Conservation (phyloP, 73 alveolate species). For the Paramecium sexaurelia region DNA sequence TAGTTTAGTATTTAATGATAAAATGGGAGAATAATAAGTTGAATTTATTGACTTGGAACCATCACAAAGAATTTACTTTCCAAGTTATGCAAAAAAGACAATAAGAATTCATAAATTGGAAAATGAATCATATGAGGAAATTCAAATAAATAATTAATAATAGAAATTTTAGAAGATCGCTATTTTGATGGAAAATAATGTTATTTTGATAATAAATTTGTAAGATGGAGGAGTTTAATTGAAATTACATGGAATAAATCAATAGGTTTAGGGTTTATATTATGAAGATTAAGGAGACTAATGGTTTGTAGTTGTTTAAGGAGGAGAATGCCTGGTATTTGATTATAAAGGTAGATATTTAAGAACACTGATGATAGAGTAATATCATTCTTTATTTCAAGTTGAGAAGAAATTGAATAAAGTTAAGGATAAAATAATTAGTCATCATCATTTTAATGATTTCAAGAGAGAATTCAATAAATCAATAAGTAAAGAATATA, state of each 20-base stretch:
- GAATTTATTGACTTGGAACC: background rate
- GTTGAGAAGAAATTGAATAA: slow-evolving; percentile 5
- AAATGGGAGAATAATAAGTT: background rate
- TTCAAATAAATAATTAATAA: background rate
- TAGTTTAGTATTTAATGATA: background rate
- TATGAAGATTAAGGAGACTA: slow-evolving; percentile 30
- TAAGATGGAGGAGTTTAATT: background rate
- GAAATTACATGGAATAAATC: slow-evolving; percentile 25
- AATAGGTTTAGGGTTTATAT: background rate
- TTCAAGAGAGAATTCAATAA: slow-evolving; percentile 20
- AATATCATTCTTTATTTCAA: slow-evolving; percentile 17
- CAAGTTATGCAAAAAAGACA: slow-evolving; percentile 1
- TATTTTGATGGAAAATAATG: slow-evolving; percentile 14
- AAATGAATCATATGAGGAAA: slow-evolving; percentile 26
- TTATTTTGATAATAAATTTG: background rate
- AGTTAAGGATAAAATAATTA: background rate
- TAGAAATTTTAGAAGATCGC: background rate
- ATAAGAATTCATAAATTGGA: background rate
- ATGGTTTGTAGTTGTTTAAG: background rate
- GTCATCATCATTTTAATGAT: background rate
- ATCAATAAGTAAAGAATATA: background rate
- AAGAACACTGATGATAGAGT: slow-evolving; percentile 7
- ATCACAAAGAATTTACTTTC: background rate
- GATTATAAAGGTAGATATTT: background rate
- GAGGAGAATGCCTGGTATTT: background rate